Percentiles rank a stretch among this genome's conserved stretches.
Conservation (phyloP, 2,329 filamentous ascomycete genomes). For the Coniochaeta pulveracea region DNA sequence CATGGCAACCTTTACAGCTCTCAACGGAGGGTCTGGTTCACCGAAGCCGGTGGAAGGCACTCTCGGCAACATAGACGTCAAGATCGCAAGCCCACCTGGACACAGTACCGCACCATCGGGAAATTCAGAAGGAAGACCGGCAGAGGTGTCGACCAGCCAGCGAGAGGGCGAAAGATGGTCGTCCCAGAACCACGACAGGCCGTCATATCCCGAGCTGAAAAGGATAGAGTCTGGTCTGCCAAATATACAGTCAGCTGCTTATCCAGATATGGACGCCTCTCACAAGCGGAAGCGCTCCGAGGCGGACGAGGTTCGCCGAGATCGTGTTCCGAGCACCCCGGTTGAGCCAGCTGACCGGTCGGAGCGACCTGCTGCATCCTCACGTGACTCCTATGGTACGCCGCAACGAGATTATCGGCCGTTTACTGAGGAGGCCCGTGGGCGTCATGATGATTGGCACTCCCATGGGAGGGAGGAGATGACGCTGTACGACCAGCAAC, state of each 20-base stretch:
- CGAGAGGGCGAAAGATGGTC: slow-evolving; percentile 29
- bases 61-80: slow-evolving; percentile 10
- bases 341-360: slow-evolving; percentile 8
- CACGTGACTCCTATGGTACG: slow-evolving; percentile 29
- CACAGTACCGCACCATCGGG: no score
- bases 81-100: slow-evolving; percentile 13
- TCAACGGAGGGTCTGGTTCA: slow-evolving; percentile 40
- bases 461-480: slow-evolving; percentile 35
- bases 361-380: slow-evolving; percentile 11
- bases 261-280: slow-evolving; percentile 33
- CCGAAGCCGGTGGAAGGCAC: slow-evolving; percentile 28
- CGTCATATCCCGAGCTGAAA: slow-evolving; percentile 27
- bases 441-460: slow-evolving; percentile 38
- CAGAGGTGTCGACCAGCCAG: slow-evolving; percentile 17
- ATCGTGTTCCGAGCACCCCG: background rate
- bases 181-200: slow-evolving; percentile 26
- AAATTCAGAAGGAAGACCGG: slow-evolving; percentile 14
- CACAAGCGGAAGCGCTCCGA: slow-evolving; percentile 62
- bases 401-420: slow-evolving; percentile 33
- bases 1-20: slow-evolving; percentile 41
- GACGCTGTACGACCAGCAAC: slow-evolving; percentile 32
- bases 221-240: no score
- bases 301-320: slow-evolving; percentile 40
- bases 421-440: slow-evolving; percentile 32
- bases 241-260: slow-evolving; percentile 24